Base-by-base conservation (phyloP, 2,329 filamentous ascomycete genomes). In the Aspergillus intermedius region DNA sequence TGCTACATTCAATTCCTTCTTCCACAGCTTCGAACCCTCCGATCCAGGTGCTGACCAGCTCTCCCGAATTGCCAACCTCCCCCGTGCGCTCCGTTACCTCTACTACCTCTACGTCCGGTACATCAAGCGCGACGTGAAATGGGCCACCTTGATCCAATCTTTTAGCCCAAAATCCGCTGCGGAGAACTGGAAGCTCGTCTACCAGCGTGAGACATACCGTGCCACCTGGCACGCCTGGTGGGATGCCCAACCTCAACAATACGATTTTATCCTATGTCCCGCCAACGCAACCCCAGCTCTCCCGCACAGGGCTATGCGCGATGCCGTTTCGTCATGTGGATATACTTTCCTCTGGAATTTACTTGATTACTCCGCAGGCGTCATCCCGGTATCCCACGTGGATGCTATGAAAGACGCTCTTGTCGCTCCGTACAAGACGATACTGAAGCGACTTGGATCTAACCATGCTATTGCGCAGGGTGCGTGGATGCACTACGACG, bases 331-430 rank as follows among this genome's bases (percentile, higher is more conserved):
- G 53, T 88, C 84, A 56, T 96, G 91, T 60, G 90, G 89, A 1
- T 96, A 97, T 63, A 96, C 91, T 0, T 95, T 96, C 65, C 70
- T 95, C 48, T 97, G 93, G 74, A 96, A 96, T 60, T 56, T 96
- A 81, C 80, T 96, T 44, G 91, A 96, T 64, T 96, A 96, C 69
- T 81, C 87, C 1, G 80, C 81, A 10, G 91, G 91, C 34, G 82
- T 95, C 32, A 62, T 97, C 19, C 91, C 91, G 0, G 83, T 96
- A 1, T 91, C 88, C 0, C 87, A 90, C 51, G 91, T 96, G 1
- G 86, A 95, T 56, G 61, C 67, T 1, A 74, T 82, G 39, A 87
- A 93, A 61, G 77, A 81, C 53, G 75, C 91, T 0, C 81, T 89
- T 0, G 58, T 71, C 0, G 70, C 68, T 84, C 67, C 78, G 12